Conservation (phyloP, 1,284 basidiomycete genomes). For the Cryptococcus sp. region DNA sequence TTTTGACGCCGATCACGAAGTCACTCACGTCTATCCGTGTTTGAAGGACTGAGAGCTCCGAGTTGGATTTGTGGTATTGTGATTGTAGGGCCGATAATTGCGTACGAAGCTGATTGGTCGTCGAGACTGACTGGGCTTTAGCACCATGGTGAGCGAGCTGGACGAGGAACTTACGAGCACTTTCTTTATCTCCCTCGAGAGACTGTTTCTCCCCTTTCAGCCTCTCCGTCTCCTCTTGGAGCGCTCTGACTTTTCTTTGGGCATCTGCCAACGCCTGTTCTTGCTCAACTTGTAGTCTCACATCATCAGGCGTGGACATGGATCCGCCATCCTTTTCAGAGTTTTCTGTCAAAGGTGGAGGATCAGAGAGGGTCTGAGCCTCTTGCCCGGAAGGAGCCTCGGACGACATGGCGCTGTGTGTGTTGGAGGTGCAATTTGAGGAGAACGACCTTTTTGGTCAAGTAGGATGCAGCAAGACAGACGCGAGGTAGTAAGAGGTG, state of each 20-base stretch:
- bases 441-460: no score
- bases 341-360: not conserved
- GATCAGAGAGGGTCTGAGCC: conserved; percentile 2
- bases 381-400: conserved; percentile 7
- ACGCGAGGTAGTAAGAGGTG: no score
- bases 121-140: conserved; percentile 27
- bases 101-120: conserved; percentile 39
- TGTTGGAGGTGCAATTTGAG: no score
- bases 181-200: conserved; percentile 33
- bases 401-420: conserved; percentile 7
- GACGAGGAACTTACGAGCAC: conserved; percentile 31
- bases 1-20: not conserved
- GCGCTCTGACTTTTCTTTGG: conserved; percentile 31
- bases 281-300: conserved; percentile 48
- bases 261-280: conserved; percentile 49
- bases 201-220: conserved; percentile 35
- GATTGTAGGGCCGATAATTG: conserved; percentile 45
- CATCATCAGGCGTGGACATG: conserved; percentile 24
- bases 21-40: conserved; percentile 38
- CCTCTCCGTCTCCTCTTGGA: conserved; percentile 37
- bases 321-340: not conserved
- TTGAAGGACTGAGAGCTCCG: conserved; percentile 40
- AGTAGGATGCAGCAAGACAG: no score
- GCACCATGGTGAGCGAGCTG: not conserved
- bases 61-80: conserved; percentile 30